Evolutionary conservation across 2,329 filamentous ascomycete species (phyloP).

Genomic region (Lecanoromycetidae sp.): DNA sequence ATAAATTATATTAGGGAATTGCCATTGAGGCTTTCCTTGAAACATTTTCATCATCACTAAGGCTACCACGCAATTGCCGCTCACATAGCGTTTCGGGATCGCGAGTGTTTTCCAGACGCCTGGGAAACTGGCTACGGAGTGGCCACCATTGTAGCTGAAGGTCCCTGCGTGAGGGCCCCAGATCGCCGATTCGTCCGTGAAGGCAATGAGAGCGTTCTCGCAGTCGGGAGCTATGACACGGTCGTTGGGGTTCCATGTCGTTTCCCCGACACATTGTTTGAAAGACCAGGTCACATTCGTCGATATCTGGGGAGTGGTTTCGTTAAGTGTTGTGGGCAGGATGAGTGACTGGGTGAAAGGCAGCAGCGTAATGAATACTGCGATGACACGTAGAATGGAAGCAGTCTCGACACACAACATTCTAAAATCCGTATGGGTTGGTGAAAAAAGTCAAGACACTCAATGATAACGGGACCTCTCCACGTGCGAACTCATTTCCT

Average conservation of each 20-base stretch:
- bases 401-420: no score
- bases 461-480: no score
- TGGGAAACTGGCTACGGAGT: not conserved
- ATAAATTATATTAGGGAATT: not conserved
- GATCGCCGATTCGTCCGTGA: not conserved
- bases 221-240: not conserved
- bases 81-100: conserved; percentile 3
- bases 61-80: conserved; percentile 1
- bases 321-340: no score
- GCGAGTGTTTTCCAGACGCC: not conserved
- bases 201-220: not conserved
- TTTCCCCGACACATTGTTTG: not conserved
- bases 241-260: not conserved
- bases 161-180: not conserved
- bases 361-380: no score
- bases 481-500: no score
- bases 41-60: conserved; percentile 12
- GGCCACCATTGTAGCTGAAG: not conserved
- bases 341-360: no score
- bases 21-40: not conserved
- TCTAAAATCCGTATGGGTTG: no score
- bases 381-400: no score
- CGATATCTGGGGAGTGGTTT: no score
- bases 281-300: no score
- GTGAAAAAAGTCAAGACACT: no score